Evolutionary conservation across 129 eudicot species (phyloP).

Genomic region (Flaveria linearis): DNA sequence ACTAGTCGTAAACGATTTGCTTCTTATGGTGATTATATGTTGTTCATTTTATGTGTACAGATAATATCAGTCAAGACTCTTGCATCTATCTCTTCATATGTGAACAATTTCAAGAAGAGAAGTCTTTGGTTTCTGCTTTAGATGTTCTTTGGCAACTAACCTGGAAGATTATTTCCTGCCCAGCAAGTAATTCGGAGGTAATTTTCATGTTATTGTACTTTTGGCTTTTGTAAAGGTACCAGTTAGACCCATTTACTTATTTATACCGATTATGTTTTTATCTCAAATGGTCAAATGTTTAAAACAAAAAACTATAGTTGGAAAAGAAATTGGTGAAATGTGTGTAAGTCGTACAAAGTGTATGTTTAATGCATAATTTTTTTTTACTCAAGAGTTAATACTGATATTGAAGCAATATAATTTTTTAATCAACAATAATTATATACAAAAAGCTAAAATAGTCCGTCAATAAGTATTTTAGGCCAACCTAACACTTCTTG

Average conservation of each 20-base stretch:
- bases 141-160: conserved; percentile 71
- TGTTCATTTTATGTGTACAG: conserved; percentile 37
- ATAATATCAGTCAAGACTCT: conserved; percentile 67
- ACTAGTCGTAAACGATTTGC: conserved; percentile 8
- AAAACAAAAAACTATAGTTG: background rate
- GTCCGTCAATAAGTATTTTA: background rate
- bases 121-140: conserved; percentile 24
- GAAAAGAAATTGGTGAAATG: background rate
- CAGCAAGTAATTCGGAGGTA: conserved; percentile 70
- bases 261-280: background rate
- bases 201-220: conserved; percentile 1
- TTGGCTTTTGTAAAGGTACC: background rate
- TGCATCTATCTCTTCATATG: conserved; percentile 64
- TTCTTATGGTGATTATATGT: conserved; percentile 9
- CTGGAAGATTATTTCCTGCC: conserved; percentile 56
- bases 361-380: background rate
- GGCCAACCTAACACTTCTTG: background rate
- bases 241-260: conserved; percentile 5
- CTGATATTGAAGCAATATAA: background rate
- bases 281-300: background rate
- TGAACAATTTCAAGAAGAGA: conserved; percentile 39
- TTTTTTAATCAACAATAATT: background rate
- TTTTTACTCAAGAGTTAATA: background rate
- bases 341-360: background rate
- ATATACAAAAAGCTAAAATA: background rate